Percentiles rank a stretch among this genome's conserved stretches.
Evolutionary conservation across 2,329 filamentous ascomycete genomes (phyloP).

Genomic region (Aspergillus nomiae): DNA sequence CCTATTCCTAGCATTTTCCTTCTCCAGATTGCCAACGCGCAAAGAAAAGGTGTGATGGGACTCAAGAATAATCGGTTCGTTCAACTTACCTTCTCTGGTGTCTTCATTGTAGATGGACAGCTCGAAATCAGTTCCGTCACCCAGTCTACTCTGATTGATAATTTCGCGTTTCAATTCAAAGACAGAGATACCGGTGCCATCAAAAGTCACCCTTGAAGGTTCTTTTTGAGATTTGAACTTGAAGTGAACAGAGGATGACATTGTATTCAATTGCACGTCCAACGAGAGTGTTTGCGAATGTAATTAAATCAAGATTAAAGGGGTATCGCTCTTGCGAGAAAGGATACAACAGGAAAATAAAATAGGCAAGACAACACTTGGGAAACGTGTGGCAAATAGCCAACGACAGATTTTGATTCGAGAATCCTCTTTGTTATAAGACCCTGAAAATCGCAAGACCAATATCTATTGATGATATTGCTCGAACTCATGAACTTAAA

Average conservation of each 20-base stretch:
- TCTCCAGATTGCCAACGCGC: neutral
- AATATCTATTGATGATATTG: slow-evolving; percentile 29
- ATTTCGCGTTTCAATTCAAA: slow-evolving; percentile 99
- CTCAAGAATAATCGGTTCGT: neutral
- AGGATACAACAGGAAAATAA: slow-evolving; percentile 26
- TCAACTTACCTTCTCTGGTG: slow-evolving; percentile 75
- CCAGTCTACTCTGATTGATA: slow-evolving; percentile 88
- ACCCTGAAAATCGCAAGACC: slow-evolving; percentile 25
- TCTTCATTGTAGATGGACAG: slow-evolving; percentile 93
- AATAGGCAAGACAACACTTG: slow-evolving; percentile 16
- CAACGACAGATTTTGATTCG: slow-evolving; percentile 21
- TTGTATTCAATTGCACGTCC: slow-evolving; percentile 54
- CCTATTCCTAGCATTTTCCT: neutral
- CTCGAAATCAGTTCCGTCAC: slow-evolving; percentile 95
- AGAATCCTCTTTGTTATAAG: slow-evolving; percentile 18
- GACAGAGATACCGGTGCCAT: slow-evolving; percentile 95
- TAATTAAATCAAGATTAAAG: slow-evolving; percentile 31
- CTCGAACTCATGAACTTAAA: slow-evolving; percentile 27
- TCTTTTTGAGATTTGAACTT: slow-evolving; percentile 99
- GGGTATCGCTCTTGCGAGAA: slow-evolving; percentile 28
- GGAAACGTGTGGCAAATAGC: slow-evolving; percentile 16
- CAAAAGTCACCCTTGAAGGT: slow-evolving; percentile 89
- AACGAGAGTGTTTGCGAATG: slow-evolving; percentile 29
- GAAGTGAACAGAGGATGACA: slow-evolving; percentile 99
- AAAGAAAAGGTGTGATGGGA: neutral